Conservation (phyloP, 2,329 filamentous ascomycete species). For the Scedosporium aurantiacum region DNA sequence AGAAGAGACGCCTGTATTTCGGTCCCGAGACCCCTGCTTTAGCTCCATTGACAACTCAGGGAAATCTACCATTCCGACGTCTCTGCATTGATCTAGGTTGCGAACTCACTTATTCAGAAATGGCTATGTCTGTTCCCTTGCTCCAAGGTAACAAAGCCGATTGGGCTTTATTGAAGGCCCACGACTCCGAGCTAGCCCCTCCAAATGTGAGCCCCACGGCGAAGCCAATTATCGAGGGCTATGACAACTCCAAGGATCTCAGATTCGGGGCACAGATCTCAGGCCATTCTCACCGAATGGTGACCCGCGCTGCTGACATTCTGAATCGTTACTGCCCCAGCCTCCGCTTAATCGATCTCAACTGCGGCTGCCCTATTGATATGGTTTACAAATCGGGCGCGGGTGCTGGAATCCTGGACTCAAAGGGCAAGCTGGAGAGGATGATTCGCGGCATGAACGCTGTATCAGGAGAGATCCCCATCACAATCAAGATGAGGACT, state of each 20-base stretch:
- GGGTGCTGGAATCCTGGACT: constrained; percentile 85
- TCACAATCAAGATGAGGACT: constrained; percentile 90
- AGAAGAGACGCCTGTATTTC: constrained; percentile 91
- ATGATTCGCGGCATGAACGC: constrained; percentile 94
- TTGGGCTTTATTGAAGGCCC: constrained; percentile 90
- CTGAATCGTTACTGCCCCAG: constrained; percentile 67
- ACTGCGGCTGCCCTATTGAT: constrained; percentile 96
- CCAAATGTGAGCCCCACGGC: constrained; percentile 51
- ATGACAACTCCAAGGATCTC: constrained; percentile 72
- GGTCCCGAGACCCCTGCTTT: constrained; percentile 84
- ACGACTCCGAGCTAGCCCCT: constrained; percentile 67
- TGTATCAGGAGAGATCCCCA: constrained; percentile 80
- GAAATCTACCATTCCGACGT: constrained; percentile 87
- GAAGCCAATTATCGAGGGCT: constrained; percentile 50
- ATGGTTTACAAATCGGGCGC: constrained; percentile 80
- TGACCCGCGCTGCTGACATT: constrained; percentile 76
- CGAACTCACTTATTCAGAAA: constrained; percentile 93
- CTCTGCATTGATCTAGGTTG: constrained; percentile 83
- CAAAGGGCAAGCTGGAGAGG: constrained; percentile 78
- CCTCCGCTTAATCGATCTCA: constrained; percentile 84
- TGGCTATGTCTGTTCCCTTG: constrained; percentile 86
- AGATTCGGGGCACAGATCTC: constrained; percentile 90
- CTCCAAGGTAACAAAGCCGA: constrained; percentile 84
- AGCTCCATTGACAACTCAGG: constrained; percentile 93
- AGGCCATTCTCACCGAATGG: constrained; percentile 83